Evolutionary conservation across 352 stramenopile species (phyloP).

Genomic region (Blastocystis hominis): DNA sequence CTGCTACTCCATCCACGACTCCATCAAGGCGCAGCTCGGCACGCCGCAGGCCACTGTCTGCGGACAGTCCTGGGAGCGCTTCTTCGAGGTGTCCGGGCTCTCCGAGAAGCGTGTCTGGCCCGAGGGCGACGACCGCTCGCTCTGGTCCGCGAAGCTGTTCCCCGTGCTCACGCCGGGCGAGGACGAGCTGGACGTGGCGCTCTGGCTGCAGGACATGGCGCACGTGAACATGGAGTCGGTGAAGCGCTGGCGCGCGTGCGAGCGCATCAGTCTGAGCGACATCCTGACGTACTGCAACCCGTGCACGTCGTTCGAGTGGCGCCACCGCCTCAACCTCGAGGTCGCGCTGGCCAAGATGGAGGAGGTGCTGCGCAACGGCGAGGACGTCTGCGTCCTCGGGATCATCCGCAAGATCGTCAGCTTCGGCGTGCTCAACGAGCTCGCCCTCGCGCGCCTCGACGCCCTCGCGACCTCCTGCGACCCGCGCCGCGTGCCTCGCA

Average conservation of each 20-base stretch:
- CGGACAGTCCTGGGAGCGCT: constrained; percentile 50
- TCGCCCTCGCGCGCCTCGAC: neutral
- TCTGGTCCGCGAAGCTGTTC: constrained; percentile 58
- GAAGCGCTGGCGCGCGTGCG: constrained; percentile 37
- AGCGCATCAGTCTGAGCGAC: constrained; percentile 57
- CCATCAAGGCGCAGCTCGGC: constrained; percentile 51
- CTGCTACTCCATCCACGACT: constrained; percentile 45
- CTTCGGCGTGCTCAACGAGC: constrained; percentile 35
- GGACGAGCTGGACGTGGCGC: constrained; percentile 16
- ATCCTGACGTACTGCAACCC: constrained; percentile 47
- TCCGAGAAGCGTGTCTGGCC: constrained; percentile 8
- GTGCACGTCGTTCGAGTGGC: constrained; percentile 50
- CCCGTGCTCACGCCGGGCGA: neutral
- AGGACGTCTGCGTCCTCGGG: constrained; percentile 31
- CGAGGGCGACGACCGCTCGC: constrained; percentile 2
- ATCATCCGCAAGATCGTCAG: constrained; percentile 54
- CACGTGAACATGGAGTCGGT: constrained; percentile 16
- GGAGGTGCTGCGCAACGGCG: constrained; percentile 14
- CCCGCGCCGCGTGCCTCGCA: constrained; percentile 11
- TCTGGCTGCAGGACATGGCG: constrained; percentile 49
- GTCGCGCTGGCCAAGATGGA: constrained; percentile 32
- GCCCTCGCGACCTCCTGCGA: neutral
- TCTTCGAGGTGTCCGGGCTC: constrained; percentile 52
- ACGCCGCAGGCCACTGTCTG: constrained; percentile 9
- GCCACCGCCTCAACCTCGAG: constrained; percentile 41